Evolutionary conservation across 768 basidiomycete species (phyloP), one percentile per base, ranked within the genome.

Genomic region (Strobilomyces dryophilus): DNA sequence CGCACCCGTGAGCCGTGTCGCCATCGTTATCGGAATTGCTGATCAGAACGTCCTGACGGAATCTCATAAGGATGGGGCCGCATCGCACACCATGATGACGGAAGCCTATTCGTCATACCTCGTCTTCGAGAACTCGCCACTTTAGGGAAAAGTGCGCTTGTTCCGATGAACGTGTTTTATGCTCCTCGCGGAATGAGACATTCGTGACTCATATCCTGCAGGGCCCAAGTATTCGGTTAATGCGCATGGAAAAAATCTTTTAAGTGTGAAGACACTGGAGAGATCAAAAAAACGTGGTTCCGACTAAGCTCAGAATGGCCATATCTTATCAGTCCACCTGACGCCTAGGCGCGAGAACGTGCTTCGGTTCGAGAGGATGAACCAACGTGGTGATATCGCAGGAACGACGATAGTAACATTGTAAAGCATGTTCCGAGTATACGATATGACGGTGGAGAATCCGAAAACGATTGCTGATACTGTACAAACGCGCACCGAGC

Each of bases 21-120:
- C 51, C 32, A 45, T 51, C 49, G 55, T 45, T 49, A 61, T 53
- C 49, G 50, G 45, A 20, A 21, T 17, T 31, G 18, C 44, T 59
- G 43, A 61, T 61, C 36, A 52, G 40, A 40, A 48, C 4, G 34
- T 27, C 17, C 24, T 59, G 57, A 59, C 46, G 35, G 56, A 52
- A 57, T 52, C 45, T 44, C 14, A 5, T 26, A 37, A 24, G 24
- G 24, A 4, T 51, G 43, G 2, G 26, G 24, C 26, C 34, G 24
- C 37, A 45, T 45, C 29, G 39, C 29, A 40, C 17, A 18, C 31
- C 31, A 35, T 41, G 35, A 29, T 45, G 20, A 51, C 49, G 52
- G 39, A 39, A 29, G 49, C 18, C 9, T n/a, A 35, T 59, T 47
- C 51, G 46, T 51, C 49, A 42, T 52, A 27, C 11, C 39, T 48